Conservation (phyloP, 345 rosid genomes). For the Arabis hirsuta region DNA sequence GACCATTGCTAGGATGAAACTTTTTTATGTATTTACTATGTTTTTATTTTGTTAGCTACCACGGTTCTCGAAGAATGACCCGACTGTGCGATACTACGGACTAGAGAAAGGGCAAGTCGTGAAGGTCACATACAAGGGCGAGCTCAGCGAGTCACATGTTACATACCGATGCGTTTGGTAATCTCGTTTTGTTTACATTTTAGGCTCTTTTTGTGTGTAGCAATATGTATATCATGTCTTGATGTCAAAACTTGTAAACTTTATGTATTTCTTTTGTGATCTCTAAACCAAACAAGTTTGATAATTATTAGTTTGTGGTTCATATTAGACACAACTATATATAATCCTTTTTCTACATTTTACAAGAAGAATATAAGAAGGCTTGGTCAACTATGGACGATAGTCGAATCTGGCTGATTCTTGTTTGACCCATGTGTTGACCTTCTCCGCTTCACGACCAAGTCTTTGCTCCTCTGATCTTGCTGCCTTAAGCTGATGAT, state of each 20-base stretch:
- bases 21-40: not conserved
- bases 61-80: conserved; percentile 56
- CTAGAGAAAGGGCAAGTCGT: conserved; percentile 75
- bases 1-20: not conserved
- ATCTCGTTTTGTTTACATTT: conserved; percentile 15
- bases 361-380: conserved; percentile 17
- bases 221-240: conserved; percentile 5
- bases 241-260: conserved; percentile 25
- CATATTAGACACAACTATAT: conserved; percentile 12
- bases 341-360: not conserved
- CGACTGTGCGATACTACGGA: conserved; percentile 65
- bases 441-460: conserved; percentile 40
- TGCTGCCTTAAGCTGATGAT: conserved; percentile 33
- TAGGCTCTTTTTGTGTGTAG: not conserved
- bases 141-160: conserved; percentile 48
- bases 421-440: conserved; percentile 39
- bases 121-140: conserved; percentile 57
- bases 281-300: conserved; percentile 17
- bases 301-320: not conserved
- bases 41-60: conserved; percentile 55
- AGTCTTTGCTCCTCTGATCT: conserved; percentile 38
- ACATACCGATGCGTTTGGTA: conserved; percentile 63
- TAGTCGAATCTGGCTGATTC: conserved; percentile 43
- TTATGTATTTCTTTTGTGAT: conserved; percentile 5
- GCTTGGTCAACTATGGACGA: conserved; percentile 36